Conservation (phyloP, 2,329 filamentous ascomycete species). For the Polychaeton citri region DNA sequence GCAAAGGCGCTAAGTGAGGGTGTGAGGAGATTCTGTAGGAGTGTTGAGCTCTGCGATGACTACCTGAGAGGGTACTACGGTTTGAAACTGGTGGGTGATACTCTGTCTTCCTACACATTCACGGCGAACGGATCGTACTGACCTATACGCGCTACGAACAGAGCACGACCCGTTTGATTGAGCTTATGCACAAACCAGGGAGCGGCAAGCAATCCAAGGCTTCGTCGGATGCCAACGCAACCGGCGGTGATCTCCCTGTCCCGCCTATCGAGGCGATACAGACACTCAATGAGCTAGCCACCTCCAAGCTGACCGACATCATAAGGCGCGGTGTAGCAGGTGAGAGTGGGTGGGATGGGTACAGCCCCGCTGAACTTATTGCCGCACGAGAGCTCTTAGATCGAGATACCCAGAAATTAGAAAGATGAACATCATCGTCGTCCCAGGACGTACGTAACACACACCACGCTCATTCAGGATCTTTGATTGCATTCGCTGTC, state of each 20-base stretch:
- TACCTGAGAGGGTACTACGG: constrained; percentile 91
- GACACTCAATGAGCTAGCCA: constrained; percentile 59
- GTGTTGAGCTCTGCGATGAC: constrained; percentile 84
- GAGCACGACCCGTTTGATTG: constrained; percentile 12
- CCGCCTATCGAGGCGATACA: constrained; percentile 48
- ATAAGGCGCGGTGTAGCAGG: constrained; percentile 48
- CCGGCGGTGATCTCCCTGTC: constrained; percentile 28
- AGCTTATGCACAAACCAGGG: constrained; percentile 9
- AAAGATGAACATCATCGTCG: constrained; percentile 25
- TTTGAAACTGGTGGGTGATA: constrained; percentile 51
- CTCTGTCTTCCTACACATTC: too few species aligned
- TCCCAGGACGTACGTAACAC: too few species aligned
- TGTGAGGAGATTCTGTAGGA: constrained; percentile 74
- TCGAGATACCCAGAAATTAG: constrained; percentile 29
- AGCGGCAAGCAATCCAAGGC: constrained; percentile 18
- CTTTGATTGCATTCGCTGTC: constrained; percentile 1
- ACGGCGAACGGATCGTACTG: too few species aligned
- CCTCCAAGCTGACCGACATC: constrained; percentile 63
- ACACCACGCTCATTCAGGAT: too few species aligned
- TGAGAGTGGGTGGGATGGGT: constrained; percentile 59
- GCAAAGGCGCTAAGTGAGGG: constrained; percentile 52
- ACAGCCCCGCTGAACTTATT: constrained; percentile 55
- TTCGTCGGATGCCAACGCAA: constrained; percentile 12
- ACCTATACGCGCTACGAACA: too few species aligned
- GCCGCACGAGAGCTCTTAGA: constrained; percentile 57